Percentiles rank a stretch among this genome's conserved stretches.
These are phyloP conservation scores for Hymenoscyphus fraxineus DNA, from an alignment of 2,329 filamentous ascomycete genomes.

Conservation along the genomic window DNA sequence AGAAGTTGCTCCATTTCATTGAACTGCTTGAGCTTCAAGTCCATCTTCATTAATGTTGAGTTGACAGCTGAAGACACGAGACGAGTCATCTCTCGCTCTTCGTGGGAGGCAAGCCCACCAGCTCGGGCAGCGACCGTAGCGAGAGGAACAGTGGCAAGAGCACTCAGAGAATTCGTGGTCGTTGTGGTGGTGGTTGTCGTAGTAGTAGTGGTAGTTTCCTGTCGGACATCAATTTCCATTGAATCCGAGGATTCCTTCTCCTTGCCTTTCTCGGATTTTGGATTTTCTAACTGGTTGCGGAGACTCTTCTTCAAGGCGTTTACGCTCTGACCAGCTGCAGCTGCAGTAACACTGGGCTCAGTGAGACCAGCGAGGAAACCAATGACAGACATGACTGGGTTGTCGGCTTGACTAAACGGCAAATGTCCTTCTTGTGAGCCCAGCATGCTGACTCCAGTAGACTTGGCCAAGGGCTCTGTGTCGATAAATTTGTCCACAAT, in stretches of 20 bases:
- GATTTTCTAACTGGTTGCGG: slow-evolving; percentile 70
- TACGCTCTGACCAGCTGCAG: slow-evolving; percentile 82
- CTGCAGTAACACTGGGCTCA: slow-evolving; percentile 84
- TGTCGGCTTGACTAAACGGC: slow-evolving; percentile 89
- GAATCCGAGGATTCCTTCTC: slow-evolving; percentile 51
- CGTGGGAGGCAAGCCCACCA: slow-evolving; percentile 85
- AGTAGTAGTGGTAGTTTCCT: slow-evolving; percentile 42
- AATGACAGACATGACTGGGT: slow-evolving; percentile 94
- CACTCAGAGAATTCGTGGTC: slow-evolving; percentile 43
- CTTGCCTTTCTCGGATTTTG: slow-evolving; percentile 55
- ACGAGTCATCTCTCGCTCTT: slow-evolving; percentile 94
- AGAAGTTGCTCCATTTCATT: slow-evolving; percentile 92
- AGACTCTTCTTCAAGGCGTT: slow-evolving; percentile 80
- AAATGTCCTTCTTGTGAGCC: slow-evolving; percentile 73
- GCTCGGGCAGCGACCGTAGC: slow-evolving; percentile 82
- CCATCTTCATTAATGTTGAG: slow-evolving; percentile 89
- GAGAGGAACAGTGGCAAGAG: slow-evolving; percentile 73
- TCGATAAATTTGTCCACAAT: slow-evolving; percentile 98
- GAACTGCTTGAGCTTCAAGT: slow-evolving; percentile 94
- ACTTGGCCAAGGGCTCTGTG: slow-evolving; percentile 57
- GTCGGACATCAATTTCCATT: slow-evolving; percentile 61
- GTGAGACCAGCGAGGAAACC: slow-evolving; percentile 89
- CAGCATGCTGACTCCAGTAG: slow-evolving; percentile 60
- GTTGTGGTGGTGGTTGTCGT: slow-evolving; percentile 47
- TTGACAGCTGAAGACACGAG: slow-evolving; percentile 91